These are phyloP conservation scores for Phytophthora tentaculata DNA, from an alignment of 352 stramenopile species.

Conservation along the genomic window DNA sequence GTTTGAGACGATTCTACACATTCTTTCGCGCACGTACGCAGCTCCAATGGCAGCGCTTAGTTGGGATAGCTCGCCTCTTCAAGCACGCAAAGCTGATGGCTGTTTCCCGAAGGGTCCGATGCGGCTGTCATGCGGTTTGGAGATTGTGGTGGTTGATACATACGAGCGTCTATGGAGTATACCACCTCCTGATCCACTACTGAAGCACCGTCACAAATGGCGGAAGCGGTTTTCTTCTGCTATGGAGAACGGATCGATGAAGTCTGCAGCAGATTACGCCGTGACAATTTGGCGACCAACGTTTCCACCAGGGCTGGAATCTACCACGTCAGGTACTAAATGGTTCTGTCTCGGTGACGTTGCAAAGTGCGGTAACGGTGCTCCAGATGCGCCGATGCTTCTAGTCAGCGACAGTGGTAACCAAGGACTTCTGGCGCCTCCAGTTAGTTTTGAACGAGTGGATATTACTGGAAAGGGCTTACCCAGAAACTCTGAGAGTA, in stretches of 20 bases:
- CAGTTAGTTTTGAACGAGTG: conserved; percentile 80
- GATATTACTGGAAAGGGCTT: conserved; percentile 86
- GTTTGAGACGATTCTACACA: conserved; percentile 81
- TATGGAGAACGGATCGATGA: conserved; percentile 39
- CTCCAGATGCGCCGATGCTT: conserved; percentile 59
- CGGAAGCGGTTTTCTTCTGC: conserved; percentile 50
- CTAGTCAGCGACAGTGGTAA: conserved; percentile 64
- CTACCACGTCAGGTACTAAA: conserved; percentile 25
- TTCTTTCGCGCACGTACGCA: conserved; percentile 70
- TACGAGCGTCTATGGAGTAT: conserved; percentile 88
- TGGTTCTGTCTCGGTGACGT: conserved; percentile 85
- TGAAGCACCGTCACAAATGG: conserved; percentile 87
- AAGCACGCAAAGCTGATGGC: conserved; percentile 46
- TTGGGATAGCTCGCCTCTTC: conserved; percentile 58
- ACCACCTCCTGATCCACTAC: conserved; percentile 73
- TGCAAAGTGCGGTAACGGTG: conserved; percentile 65
- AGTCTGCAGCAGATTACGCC: conserved; percentile 52
- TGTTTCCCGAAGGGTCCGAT: conserved; percentile 79
- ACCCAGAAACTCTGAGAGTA: conserved; percentile 74
- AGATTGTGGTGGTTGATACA: conserved; percentile 73
- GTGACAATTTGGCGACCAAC: conserved; percentile 81
- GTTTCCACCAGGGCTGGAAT: conserved; percentile 50
- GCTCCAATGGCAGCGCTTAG: conserved; percentile 36
- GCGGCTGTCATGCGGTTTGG: conserved; percentile 66
- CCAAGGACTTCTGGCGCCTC: conserved; percentile 55